These are phyloP conservation scores for Gryganskiella cystojenkinii DNA, from an alignment of 192 early-diverging fungal genomes.

Conservation along the genomic window DNA sequence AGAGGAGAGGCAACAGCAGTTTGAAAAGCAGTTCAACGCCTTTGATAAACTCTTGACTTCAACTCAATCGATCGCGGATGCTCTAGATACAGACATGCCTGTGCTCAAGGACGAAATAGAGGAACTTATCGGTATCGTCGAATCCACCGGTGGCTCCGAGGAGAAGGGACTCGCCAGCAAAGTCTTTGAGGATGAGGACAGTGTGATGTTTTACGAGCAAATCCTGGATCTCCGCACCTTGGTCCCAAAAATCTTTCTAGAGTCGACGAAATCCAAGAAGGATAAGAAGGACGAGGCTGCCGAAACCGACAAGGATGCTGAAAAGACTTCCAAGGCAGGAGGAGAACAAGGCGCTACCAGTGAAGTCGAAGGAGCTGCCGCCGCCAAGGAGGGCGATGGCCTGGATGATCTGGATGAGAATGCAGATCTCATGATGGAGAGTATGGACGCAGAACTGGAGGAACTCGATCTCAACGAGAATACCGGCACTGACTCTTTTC, in stretches of 20 bases:
- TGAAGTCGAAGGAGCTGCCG: conserved; percentile 16
- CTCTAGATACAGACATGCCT: conserved; percentile 79
- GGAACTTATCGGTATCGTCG: conserved; percentile 32
- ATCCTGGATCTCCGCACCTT: conserved; percentile 80
- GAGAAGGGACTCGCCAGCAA: conserved; percentile 58
- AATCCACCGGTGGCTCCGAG: conserved; percentile 19
- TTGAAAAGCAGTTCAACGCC: conserved; percentile 71
- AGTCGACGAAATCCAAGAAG: conserved; percentile 57
- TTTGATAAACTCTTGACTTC: conserved; percentile 74
- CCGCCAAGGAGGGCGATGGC: conserved; percentile 20
- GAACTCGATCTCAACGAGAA: conserved; percentile 31
- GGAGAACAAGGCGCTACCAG: conserved; percentile 13
- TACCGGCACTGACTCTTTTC: conserved; percentile 37
- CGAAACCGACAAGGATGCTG: conserved; percentile 31
- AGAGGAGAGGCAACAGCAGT: conserved; percentile 82
- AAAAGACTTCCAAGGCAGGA: conserved; percentile 60
- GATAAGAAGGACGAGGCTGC: conserved; percentile 39
- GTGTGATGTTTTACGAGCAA: conserved; percentile 89
- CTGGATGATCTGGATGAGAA: conserved; percentile 38
- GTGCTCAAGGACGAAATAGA: conserved; percentile 80
- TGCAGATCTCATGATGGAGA: conserved; percentile 28
- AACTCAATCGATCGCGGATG: conserved; percentile 71
- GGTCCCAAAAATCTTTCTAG: conserved; percentile 89
- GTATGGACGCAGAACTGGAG: conserved; percentile 35
- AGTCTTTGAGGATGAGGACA: conserved; percentile 96